Evolutionary conservation across 345 rosid species (phyloP).

Genomic region (Physaria fendleri): DNA sequence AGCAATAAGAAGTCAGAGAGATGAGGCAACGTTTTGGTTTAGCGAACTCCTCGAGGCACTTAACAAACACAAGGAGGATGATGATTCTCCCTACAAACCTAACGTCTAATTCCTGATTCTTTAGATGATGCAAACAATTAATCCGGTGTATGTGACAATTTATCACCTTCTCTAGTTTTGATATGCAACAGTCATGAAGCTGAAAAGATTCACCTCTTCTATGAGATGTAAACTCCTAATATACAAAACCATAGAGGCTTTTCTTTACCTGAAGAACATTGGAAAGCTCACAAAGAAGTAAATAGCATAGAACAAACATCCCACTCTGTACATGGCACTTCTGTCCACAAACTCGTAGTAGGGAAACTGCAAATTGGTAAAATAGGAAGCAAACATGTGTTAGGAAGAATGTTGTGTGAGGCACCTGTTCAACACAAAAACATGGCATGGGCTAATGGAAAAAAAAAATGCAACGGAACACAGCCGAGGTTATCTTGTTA

Average conservation of each 20-base stretch:
- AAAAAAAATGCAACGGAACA: background rate
- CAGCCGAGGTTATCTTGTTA: background rate
- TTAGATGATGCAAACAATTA: background rate
- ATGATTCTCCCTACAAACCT: background rate
- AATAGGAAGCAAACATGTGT: constrained; percentile 92
- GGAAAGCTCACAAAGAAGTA: constrained; percentile 97
- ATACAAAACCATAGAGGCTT: background rate
- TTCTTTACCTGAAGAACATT: constrained; percentile 87
- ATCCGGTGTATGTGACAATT: background rate
- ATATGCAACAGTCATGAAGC: background rate
- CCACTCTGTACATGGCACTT: constrained; percentile 90
- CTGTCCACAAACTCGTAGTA: constrained; percentile 94
- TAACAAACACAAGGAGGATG: background rate
- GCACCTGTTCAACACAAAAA: constrained; percentile 55
- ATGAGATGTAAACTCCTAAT: background rate
- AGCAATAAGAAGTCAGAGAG: background rate
- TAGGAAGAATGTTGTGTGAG: constrained; percentile 92
- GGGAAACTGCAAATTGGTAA: constrained; percentile 94
- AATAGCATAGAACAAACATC: constrained; percentile 90
- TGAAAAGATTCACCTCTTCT: background rate
- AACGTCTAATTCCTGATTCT: background rate
- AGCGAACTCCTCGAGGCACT: background rate
- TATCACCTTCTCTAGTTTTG: background rate
- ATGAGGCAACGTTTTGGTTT: background rate
- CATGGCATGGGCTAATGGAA: constrained; percentile 1